Evolutionary conservation across 108 stramenopile genomes (phyloP), one percentile per base, ranked within the genome.

Genomic region (Nitzschia inconspicua): DNA sequence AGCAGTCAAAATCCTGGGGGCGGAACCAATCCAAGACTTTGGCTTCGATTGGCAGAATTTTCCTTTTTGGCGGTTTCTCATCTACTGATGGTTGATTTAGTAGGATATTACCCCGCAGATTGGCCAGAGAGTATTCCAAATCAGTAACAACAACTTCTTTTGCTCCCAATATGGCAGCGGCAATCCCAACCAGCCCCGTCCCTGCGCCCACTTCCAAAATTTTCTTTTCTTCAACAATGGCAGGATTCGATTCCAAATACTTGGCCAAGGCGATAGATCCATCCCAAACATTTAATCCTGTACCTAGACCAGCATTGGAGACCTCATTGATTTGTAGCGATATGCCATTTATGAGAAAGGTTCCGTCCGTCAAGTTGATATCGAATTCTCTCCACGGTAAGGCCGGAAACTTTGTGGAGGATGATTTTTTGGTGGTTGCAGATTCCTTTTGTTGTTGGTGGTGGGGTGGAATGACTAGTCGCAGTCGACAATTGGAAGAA

Each of bases 261-360:
- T 60, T 10, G 4, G 52, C 43, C 76, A 87, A 60, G 3, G 83
- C 42, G 24, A 83, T 34, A 19, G 85, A 70, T 10, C 86, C 81
- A 57, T 88, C 86, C 86, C 86, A 88, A 7, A 88, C 75, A 56
- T 84, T 88, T 0, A 79, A 47, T 0, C 78, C 86, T 8, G 86
- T 84, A 4, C 83, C 80, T 6, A 42, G 23, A 18, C 55, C 65
- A 4, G 44, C 34, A 32, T 54, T 54, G 18, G 34, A 36, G 3
- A 32, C 34, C 34, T 54, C 53, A 5, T 19, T 7, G 18, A 54
- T 20, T 10, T 4, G 3, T 18, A 54, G 34, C 19, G 53, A 8
- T 36, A 11, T 23, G 8, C 44, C 44, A 11, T 46, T 46, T 6
- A 54, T 22, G 8, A 31, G 13, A 35, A 54, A 36, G 4, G n/a